Evolutionary conservation across 1,284 basidiomycete genomes (phyloP).

Genomic region (Ganoderma sinense): DNA sequence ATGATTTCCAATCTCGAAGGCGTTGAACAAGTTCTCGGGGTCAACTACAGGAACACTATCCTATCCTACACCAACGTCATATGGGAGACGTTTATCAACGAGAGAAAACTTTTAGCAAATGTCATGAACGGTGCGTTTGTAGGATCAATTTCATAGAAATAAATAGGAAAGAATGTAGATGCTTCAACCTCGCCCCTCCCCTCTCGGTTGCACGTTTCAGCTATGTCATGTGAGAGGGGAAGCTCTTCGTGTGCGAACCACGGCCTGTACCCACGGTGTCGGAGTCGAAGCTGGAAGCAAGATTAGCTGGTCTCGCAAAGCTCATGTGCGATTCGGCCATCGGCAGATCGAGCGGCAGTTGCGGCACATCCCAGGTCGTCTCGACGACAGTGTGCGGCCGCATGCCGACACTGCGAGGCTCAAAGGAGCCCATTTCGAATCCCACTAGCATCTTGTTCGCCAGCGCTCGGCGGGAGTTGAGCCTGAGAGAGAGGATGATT

Average conservation of each 20-base stretch:
- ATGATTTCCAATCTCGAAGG: no score
- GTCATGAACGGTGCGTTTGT: no score
- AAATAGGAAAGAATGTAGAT: no score
- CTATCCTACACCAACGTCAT: no score
- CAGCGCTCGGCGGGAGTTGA: neutral
- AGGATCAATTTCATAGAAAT: no score
- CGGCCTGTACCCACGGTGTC: neutral
- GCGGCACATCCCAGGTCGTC: neutral
- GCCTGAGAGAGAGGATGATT: neutral
- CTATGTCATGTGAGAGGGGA: neutral
- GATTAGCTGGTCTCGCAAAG: neutral
- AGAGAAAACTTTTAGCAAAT: no score
- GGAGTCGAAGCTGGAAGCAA: neutral
- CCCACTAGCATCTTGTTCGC: neutral
- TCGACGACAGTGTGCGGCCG: neutral
- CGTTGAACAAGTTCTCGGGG: no score
- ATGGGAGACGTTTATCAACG: no score
- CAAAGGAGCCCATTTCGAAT: neutral
- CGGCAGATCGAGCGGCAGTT: neutral
- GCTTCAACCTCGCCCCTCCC: no score
- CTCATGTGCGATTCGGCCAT: neutral
- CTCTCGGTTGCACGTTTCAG: no score
- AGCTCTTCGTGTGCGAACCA: neutral
- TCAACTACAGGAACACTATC: no score
- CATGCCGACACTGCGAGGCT: neutral